Evolutionary conservation across 768 basidiomycete genomes (phyloP), one percentile per base, ranked within the genome.

Genomic region (Boletus patriciae): DNA sequence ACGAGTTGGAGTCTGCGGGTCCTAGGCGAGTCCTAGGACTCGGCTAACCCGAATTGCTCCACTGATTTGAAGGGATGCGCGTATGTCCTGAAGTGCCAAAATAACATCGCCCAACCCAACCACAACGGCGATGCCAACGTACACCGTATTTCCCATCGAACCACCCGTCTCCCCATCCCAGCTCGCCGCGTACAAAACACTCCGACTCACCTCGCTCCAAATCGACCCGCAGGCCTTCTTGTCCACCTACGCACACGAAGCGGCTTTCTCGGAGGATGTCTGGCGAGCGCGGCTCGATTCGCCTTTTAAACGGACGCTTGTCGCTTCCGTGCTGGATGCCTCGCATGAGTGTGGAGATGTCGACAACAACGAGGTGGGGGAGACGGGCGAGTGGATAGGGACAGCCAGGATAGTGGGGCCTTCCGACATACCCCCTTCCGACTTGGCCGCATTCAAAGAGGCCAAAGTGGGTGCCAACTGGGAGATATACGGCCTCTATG

Each of bases 221-320:
- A 33, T 52, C 6, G 65, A 72, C 34, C 65, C 65, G 1, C 49
- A 52, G 9, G 56, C 55, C 4, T 73, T 71, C 27, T 6, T 6
- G 1, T 67, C 71, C 25, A 66, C 25, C 25, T 66, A 71, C 16
- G 57, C 57, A n/a, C 54, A 55, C 34, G 70, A 71, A 45, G 43
- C 45, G 16, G 55, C 62, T 6, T 62, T 64, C 54, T 50, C 65
- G 1, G 62, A 65, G 5, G 61, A 67, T 1, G 19, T 60, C 18
- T 72, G 71, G 67, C 50, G 46, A 27, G n/a, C 60, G 46, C 65
- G 61, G 3, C 42, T 71, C 25, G 55, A 61, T 36, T 57, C 59
- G 13, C 27, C 50, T 2, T 59, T 36, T 36, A 58, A 52, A 18
- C 58, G 2, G 44, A 65, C 62, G 23, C 29, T 69, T 6, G 48